A percentile compares a stretch with the other conserved stretches of the same genome.
These are phyloP conservation scores for Peniophora sp. DNA, from an alignment of 1,284 basidiomycete species.

Conservation along the genomic window DNA sequence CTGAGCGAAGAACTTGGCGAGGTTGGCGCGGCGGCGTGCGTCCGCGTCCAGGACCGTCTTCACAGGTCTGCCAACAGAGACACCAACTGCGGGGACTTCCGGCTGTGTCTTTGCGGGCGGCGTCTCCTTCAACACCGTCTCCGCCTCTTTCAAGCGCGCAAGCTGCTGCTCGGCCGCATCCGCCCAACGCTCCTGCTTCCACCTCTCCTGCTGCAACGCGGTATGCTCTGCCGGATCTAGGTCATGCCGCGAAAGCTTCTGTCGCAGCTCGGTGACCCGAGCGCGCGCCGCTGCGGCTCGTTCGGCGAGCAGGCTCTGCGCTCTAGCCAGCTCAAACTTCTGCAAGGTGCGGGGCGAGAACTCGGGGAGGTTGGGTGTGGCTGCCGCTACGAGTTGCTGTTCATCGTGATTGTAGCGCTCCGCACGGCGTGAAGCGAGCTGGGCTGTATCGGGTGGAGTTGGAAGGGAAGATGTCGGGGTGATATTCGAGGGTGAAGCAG, in stretches of 20 bases:
- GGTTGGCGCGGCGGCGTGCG: slow-evolving; percentile 7
- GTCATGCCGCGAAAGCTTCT: slow-evolving; percentile 25
- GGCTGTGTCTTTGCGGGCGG: background rate
- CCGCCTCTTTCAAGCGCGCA: slow-evolving; percentile 14
- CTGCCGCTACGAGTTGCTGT: slow-evolving; percentile 25
- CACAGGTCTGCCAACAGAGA: background rate
- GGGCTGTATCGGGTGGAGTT: slow-evolving; percentile 13
- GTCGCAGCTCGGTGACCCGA: slow-evolving; percentile 31
- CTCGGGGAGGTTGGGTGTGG: slow-evolving; percentile 20
- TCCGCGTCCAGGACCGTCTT: background rate
- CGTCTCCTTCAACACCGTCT: background rate
- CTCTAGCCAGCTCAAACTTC: slow-evolving; percentile 35
- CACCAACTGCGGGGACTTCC: background rate
- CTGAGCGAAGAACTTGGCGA: slow-evolving; percentile 11
- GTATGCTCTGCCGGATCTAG: slow-evolving; percentile 26
- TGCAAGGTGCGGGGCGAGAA: slow-evolving; percentile 35
- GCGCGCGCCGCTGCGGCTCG: slow-evolving; percentile 39
- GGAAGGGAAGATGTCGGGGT: background rate
- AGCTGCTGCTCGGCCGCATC: slow-evolving; percentile 26
- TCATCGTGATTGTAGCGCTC: slow-evolving; percentile 33
- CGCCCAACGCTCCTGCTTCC: slow-evolving; percentile 41
- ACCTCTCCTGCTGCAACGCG: slow-evolving; percentile 35
- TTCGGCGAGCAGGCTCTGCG: slow-evolving; percentile 30
- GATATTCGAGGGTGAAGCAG: slow-evolving; percentile 3
- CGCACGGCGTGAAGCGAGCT: slow-evolving; percentile 17